Percentiles rank a stretch among this genome's conserved stretches.
phyloP scores from a whole-genome alignment of 2,329 filamentous ascomycete species.

The Penicillium sp. region DNA sequence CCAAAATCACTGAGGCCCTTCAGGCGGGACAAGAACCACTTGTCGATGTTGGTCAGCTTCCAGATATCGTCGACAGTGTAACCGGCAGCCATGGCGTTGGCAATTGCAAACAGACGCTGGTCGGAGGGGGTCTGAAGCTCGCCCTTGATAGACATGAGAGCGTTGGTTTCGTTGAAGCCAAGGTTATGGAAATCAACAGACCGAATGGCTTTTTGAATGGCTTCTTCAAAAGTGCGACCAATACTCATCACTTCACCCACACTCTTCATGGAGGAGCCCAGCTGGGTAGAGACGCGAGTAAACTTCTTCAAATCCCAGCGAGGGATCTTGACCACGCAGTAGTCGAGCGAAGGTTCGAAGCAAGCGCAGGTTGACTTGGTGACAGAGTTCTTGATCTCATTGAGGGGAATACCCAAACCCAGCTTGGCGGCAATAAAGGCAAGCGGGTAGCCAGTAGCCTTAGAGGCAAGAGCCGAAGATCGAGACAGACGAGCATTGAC shows the following conservation, averaged over 20 bases:
- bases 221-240: conserved; percentile 93
- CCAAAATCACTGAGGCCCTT: conserved; percentile 88
- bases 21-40: conserved; percentile 93
- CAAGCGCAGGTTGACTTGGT: conserved; percentile 95
- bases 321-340: conserved; percentile 98
- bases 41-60: conserved; percentile 97
- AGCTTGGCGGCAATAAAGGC: conserved; percentile 97
- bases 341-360: conserved; percentile 97
- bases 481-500: conserved; percentile 95
- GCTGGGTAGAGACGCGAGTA: conserved; percentile 88
- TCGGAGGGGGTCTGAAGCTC: conserved; percentile 97
- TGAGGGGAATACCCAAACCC: conserved; percentile 88
- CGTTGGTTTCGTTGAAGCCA: conserved; percentile 87
- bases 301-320: conserved; percentile 99
- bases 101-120: conserved; percentile 94
- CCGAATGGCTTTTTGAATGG: conserved; percentile 96
- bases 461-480: conserved; percentile 92
- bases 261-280: conserved; percentile 99
- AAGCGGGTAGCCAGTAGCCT: conserved; percentile 93
- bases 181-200: conserved; percentile 93
- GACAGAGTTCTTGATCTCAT: conserved; percentile 94
- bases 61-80: conserved; percentile 97
- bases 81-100: conserved; percentile 92
- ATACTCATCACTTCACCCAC: conserved; percentile 99
- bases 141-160: conserved; percentile 91